A percentile compares a stretch with the other conserved stretches of the same genome.
Conservation (phyloP, 495 filamentous ascomycete species). For the Penicillium fimorum region DNA sequence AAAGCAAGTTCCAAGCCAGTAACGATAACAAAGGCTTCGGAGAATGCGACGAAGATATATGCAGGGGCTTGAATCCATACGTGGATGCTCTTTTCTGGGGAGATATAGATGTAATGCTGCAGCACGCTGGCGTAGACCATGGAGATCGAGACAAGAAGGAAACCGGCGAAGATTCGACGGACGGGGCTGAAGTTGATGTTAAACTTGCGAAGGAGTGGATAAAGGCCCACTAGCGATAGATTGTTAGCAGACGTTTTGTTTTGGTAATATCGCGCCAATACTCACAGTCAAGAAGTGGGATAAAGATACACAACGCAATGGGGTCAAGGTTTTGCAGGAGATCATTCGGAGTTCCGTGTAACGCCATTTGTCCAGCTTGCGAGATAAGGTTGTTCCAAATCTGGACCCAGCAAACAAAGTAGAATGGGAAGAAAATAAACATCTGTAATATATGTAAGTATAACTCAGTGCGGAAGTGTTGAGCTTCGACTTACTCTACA, state of each 20-base stretch:
- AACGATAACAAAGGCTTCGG: constrained; percentile 58
- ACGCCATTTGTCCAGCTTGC: constrained; percentile 42
- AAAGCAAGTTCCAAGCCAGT: constrained; percentile 50
- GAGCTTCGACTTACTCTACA: constrained; percentile 30
- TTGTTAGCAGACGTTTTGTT: neutral
- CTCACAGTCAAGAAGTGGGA: constrained; percentile 59
- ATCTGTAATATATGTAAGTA: constrained; percentile 23
- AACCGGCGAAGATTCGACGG: constrained; percentile 61
- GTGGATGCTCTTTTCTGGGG: constrained; percentile 41
- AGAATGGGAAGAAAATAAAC: constrained; percentile 42
- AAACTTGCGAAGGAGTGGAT: constrained; percentile 30
- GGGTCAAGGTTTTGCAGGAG: constrained; percentile 65
- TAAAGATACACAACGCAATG: constrained; percentile 59
- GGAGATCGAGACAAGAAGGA: constrained; percentile 54
- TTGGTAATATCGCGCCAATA: constrained; percentile 48
- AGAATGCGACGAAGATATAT: constrained; percentile 56
- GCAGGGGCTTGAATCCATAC: constrained; percentile 55
- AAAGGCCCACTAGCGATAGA: constrained; percentile 25
- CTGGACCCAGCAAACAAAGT: constrained; percentile 20
- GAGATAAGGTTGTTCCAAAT: constrained; percentile 35
- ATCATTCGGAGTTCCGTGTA: constrained; percentile 57
- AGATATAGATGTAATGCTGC: constrained; percentile 55
- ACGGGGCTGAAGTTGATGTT: constrained; percentile 61
- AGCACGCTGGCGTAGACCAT: constrained; percentile 57
- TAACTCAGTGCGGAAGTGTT: neutral